phyloP scores from a whole-genome alignment of 192 early-diverging fungal species.

The Rhizoclosmatium sp. region DNA sequence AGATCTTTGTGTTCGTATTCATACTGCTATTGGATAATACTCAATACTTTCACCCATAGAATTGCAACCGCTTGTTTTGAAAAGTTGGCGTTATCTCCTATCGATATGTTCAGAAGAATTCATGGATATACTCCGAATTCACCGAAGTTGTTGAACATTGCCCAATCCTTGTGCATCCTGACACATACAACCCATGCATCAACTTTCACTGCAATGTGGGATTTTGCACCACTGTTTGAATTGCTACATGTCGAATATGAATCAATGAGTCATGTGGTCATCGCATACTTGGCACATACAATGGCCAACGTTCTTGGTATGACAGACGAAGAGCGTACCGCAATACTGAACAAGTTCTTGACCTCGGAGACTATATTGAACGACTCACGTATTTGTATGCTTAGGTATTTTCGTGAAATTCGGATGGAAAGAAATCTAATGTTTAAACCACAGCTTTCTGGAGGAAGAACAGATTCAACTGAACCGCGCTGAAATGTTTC shows the following conservation, averaged over 20 bases:
- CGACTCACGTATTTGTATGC: slow-evolving; percentile 7
- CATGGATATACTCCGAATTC: background rate
- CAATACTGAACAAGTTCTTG: slow-evolving; percentile 31
- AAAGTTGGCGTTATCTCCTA: slow-evolving; percentile 9
- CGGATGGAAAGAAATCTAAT: background rate
- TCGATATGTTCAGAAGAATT: slow-evolving; percentile 1
- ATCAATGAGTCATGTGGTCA: slow-evolving; percentile 17
- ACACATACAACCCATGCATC: background rate
- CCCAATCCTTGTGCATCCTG: slow-evolving; percentile 2
- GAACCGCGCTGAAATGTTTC: slow-evolving; percentile 28
- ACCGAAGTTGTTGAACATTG: background rate
- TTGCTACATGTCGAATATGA: background rate
- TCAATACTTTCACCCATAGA: slow-evolving; percentile 15
- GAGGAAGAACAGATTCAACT: slow-evolving; percentile 11
- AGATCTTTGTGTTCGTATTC: slow-evolving; percentile 24
- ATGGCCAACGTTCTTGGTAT: slow-evolving; percentile 50
- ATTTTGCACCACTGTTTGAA: slow-evolving; percentile 42
- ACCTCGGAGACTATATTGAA: background rate
- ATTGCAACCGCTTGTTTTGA: slow-evolving; percentile 16
- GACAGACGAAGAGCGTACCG: slow-evolving; percentile 46
- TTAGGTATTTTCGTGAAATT: slow-evolving; percentile 24
- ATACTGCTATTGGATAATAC: background rate
- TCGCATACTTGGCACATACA: slow-evolving; percentile 44
- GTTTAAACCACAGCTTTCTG: slow-evolving; percentile 17
- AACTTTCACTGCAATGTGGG: slow-evolving; percentile 20